These are phyloP conservation scores for Viola pubescens DNA, from an alignment of 441 rosid genomes.

Conservation along the genomic window DNA sequence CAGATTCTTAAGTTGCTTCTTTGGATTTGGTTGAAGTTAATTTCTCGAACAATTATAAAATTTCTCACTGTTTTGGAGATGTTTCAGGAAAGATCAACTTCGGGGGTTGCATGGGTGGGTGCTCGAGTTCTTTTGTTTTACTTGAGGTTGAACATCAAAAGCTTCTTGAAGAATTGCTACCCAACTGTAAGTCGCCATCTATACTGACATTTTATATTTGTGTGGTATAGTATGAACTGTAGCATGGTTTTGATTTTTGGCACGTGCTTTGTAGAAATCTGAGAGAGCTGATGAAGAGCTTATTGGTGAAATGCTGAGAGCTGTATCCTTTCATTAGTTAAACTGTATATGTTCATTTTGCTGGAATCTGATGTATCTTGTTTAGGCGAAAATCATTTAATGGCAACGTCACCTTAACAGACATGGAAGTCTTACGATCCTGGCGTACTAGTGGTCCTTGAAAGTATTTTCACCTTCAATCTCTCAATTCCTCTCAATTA, in stretches of 20 bases:
- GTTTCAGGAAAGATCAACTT: conserved; percentile 53
- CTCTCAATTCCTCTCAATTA: conserved; percentile 78
- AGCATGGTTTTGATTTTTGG: not conserved
- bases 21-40: not conserved
- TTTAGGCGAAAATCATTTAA: not conserved
- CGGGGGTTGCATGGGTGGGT: conserved; percentile 51
- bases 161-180: conserved; percentile 59
- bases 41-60: not conserved
- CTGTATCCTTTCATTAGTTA: conserved; percentile 54
- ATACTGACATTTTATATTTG: not conserved
- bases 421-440: conserved; percentile 66
- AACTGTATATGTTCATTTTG: not conserved
- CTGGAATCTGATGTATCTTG: not conserved
- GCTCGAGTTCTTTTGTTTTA: conserved; percentile 58
- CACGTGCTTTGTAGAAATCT: conserved; percentile 41
- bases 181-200: conserved; percentile 50
- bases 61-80: not conserved
- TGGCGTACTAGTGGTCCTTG: conserved; percentile 65
- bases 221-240: no score
- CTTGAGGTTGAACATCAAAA: conserved; percentile 48
- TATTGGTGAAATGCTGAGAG: conserved; percentile 71
- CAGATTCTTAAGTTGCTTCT: not conserved
- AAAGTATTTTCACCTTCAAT: conserved; percentile 69
- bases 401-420: conserved; percentile 36
- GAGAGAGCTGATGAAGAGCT: conserved; percentile 81